A percentile compares a stretch with the other conserved stretches of the same genome.
Evolutionary conservation across 495 filamentous ascomycete species (phyloP).

Genomic region (Trichocladium uniseriatum): DNA sequence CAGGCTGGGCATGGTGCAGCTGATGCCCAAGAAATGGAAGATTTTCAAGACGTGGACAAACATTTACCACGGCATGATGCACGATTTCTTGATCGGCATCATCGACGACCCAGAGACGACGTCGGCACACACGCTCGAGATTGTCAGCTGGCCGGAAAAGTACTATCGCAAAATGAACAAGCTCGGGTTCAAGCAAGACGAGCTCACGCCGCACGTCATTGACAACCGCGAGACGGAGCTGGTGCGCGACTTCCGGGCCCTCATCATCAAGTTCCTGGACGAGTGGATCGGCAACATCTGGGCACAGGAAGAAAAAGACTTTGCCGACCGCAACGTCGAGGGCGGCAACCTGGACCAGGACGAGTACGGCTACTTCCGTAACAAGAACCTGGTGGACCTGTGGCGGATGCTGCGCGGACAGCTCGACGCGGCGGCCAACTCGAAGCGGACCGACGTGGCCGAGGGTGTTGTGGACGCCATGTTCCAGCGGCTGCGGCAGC

Average conservation of each 20-base stretch:
- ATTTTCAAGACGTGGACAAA: slow-evolving; percentile 82
- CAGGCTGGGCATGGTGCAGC: slow-evolving; percentile 72
- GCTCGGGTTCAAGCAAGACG: slow-evolving; percentile 63
- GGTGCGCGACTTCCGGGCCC: slow-evolving; percentile 82
- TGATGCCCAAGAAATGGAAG: slow-evolving; percentile 97
- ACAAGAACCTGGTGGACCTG: slow-evolving; percentile 81
- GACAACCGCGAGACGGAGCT: slow-evolving; percentile 83
- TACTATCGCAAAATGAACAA: slow-evolving; percentile 95
- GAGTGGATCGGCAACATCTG: slow-evolving; percentile 96
- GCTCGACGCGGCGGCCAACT: slow-evolving; percentile 67
- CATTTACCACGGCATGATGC: slow-evolving; percentile 91
- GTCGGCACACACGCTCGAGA: slow-evolving; percentile 72
- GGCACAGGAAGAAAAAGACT: slow-evolving; percentile 64
- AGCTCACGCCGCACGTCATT: slow-evolving; percentile 71
- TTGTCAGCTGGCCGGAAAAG: slow-evolving; percentile 90
- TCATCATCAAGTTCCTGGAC: slow-evolving; percentile 91
- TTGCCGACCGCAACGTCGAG: slow-evolving; percentile 65
- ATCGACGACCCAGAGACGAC: slow-evolving; percentile 73
- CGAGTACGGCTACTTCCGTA: slow-evolving; percentile 79
- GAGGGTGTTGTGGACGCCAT: slow-evolving; percentile 93
- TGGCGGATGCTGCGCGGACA: slow-evolving; percentile 97
- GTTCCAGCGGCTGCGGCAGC: slow-evolving; percentile 70
- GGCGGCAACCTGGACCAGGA: slow-evolving; percentile 69
- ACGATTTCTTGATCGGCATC: slow-evolving; percentile 72
- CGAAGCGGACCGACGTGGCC: slow-evolving; percentile 72